These are phyloP conservation scores for Papiliotrema laurentii DNA, from an alignment of 1,284 basidiomycete genomes.

Conservation along the genomic window DNA sequence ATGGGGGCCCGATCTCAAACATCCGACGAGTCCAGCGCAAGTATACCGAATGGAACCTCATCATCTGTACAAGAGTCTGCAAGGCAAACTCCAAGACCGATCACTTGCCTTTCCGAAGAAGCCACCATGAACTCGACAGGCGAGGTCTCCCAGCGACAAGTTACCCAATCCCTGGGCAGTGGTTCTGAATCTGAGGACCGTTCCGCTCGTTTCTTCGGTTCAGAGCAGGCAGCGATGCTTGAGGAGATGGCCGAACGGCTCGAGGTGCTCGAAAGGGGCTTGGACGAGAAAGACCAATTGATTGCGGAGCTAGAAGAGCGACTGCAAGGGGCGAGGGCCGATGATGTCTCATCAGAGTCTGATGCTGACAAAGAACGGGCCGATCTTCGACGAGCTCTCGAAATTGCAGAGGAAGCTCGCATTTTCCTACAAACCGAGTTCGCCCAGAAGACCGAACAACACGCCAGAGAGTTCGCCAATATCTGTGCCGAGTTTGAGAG, in stretches of 20 bases:
- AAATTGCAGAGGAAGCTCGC: conserved; percentile 20
- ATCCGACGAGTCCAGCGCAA: neutral
- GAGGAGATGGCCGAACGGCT: conserved; percentile 14
- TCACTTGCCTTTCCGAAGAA: neutral
- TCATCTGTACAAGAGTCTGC: neutral
- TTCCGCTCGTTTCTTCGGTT: neutral
- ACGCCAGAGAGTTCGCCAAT: conserved; percentile 34
- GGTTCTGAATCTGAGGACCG: neutral
- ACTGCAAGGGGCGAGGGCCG: conserved; percentile 2
- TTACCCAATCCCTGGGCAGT: neutral
- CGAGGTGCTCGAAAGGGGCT: conserved; percentile 23
- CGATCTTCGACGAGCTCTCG: conserved; percentile 16
- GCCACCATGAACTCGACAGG: neutral
- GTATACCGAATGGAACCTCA: neutral
- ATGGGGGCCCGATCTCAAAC: neutral
- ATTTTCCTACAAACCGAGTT: conserved; percentile 26
- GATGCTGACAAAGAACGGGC: conserved; percentile 7
- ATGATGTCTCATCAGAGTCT: neutral
- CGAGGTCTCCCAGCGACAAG: conserved; percentile 2
- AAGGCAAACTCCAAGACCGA: too few species aligned
- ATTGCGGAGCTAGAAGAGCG: conserved; percentile 21
- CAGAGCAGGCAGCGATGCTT: conserved; percentile 2
- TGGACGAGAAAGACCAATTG: conserved; percentile 27
- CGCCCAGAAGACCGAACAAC: conserved; percentile 35
- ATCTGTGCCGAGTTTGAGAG: conserved; percentile 36